Evolutionary conservation across 805 yeast genomes (phyloP), one percentile per base, ranked within the genome.

Genomic region (Starmera quercuum): DNA sequence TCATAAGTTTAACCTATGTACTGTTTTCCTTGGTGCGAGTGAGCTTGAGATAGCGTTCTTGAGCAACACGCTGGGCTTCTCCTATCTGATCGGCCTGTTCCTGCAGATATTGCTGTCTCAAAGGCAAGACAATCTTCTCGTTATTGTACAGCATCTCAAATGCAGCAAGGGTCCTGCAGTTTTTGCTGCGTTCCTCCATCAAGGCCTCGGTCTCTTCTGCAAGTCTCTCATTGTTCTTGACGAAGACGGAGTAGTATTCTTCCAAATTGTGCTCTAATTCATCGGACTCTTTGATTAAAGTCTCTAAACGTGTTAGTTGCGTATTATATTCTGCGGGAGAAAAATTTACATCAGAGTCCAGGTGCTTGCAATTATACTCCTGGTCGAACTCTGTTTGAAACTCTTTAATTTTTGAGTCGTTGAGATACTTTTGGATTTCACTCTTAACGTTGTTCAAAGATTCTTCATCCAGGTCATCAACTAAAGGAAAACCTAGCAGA

Each of bases 41-140:
- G n/a, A n/a, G n/a, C n/a, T n/a, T 42, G 11, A 51, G 34, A 14
- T 40, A 44, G 5, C 34, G 29, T 7, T 50, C 49, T 30, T 50
- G 51, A 1, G 46, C 46, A 13, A 30, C 28, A 20, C 44, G 42
- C 16, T 51, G 55, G 7, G 49, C 47, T 19, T 38, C 40, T 2
- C 49, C 42, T 12, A 51, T 38, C 0, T 7, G 4, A 25, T 50
- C 46, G n/a, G 46, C 52, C n/a, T 43, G 45, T 20, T 45, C 49
- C 31, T 47, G 45, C 17, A 51, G 20, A 2, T 34, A 2, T 1
- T 38, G 43, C 3, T 40, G 26, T 32, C 54, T 42, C 6, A 32
- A 5, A 5, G 37, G 21, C 13, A 37, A 16, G 2, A 37, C 41
- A 0, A 38, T 29, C 1, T 21, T 6, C 31, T 51, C 56, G 14